Base-by-base conservation (phyloP, 164 flowering plant species). In the Vitis rupestris region DNA sequence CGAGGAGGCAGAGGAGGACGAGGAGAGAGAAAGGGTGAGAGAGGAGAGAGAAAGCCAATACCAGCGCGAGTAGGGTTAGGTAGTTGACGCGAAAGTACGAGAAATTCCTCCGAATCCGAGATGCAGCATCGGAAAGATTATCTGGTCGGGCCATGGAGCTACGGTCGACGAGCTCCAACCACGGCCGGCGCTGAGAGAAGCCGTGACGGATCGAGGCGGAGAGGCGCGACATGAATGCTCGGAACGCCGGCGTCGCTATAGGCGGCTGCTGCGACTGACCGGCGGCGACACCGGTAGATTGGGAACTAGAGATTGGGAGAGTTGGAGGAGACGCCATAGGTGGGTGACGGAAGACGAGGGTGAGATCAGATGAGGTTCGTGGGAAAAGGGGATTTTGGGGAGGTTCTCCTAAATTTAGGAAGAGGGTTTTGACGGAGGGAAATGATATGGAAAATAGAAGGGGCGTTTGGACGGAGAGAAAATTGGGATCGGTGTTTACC, bases 11-110 rank as follows among this genome's bases (percentile, higher is more conserved):
- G 31, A 82, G 63, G 60, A 87, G 85, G 64, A 71, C 67, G 60
- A 85, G 67, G 75, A 87, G 86, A 49, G 91, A 87, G 73, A 83
- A 68, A 0, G 91, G 91, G 59, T 85, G 83, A 1, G 86, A 74
- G 54, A 85, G 59, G 60, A 87, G 87, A 3, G 91, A 87, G 68
- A 83, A n/a, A 3, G 82, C 88, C 52, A 87, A 70, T 0, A 85
- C 85, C 57, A 70, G 10, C 7, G 79, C 77, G 64, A 87, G 69
- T 1, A 87, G 31, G 37, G 84, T 17, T 10, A 84, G 61, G 83
- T 85, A 87, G 64, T 85, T 87, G 49, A 81, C 80, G 16, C 83
- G 79, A 75, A 87, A 87, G 73, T 85, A 87, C 30, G 83, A 27
- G 69, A 78, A 51, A 59, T 85, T 87, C 67, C 78, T 85, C 54